These are phyloP conservation scores for Panus rudis DNA, from an alignment of 768 basidiomycete species.

Conservation along the genomic window DNA sequence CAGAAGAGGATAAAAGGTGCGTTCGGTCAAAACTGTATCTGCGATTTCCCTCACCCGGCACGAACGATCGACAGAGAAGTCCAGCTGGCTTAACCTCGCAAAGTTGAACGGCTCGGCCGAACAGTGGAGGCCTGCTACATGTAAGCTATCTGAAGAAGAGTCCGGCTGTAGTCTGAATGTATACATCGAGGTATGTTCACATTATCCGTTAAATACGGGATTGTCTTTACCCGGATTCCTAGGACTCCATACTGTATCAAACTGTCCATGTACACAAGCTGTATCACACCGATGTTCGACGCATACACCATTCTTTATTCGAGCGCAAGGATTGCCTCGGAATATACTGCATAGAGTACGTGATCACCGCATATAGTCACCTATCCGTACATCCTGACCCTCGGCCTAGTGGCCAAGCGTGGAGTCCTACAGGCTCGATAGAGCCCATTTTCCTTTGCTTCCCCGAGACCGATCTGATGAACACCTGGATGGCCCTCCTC, in stretches of 20 bases:
- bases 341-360: constrained; percentile 58
- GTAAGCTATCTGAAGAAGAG: constrained; percentile 62
- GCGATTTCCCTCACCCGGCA: background rate
- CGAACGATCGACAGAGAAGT: constrained; percentile 44
- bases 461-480: constrained; percentile 49
- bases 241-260: constrained; percentile 71
- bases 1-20: constrained; percentile 56
- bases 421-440: constrained; percentile 40
- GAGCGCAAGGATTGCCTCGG: constrained; percentile 69
- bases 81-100: constrained; percentile 63
- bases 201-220: background rate
- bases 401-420: constrained; percentile 47
- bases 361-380: constrained; percentile 6
- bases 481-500: constrained; percentile 75
- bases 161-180: constrained; percentile 63
- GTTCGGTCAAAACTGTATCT: constrained; percentile 1
- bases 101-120: constrained; percentile 44
- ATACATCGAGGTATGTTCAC: constrained; percentile 60
- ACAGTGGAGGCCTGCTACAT: constrained; percentile 69
- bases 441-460: constrained; percentile 78
- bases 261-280: constrained; percentile 68
- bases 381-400: constrained; percentile 4
- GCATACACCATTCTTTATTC: constrained; percentile 68
- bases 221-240: constrained; percentile 8
- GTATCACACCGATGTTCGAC: constrained; percentile 76